Percentiles rank a stretch among this genome's conserved stretches.
Conservation (phyloP, 1,284 basidiomycete species). For the Trichosporon asahii region DNA sequence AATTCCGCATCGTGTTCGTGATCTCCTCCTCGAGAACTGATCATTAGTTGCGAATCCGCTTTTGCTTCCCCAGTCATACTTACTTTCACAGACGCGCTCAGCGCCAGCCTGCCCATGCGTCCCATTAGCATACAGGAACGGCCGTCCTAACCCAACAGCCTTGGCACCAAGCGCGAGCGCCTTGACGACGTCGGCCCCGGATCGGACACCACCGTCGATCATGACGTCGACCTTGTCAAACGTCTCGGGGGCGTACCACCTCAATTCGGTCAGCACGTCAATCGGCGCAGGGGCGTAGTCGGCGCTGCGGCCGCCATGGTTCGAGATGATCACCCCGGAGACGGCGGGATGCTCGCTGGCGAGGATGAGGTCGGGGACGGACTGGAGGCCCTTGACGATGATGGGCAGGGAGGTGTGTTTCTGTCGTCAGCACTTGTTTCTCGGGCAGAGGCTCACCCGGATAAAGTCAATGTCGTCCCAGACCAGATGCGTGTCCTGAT, state of each 20-base stretch:
- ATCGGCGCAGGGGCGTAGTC: constrained; percentile 53
- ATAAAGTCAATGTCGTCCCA: constrained; percentile 53
- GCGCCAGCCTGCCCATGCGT: constrained; percentile 58
- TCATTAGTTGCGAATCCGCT: too few relatives aligned
- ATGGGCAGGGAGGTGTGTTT: constrained; percentile 53
- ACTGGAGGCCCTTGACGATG: constrained; percentile 57
- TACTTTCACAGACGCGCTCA: constrained; percentile 54
- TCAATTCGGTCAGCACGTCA: constrained; percentile 54
- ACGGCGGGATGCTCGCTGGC: constrained; percentile 56
- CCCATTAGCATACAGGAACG: constrained; percentile 57
- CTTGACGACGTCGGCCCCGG: constrained; percentile 59
- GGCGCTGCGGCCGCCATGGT: constrained; percentile 39
- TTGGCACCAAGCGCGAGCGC: constrained; percentile 59
- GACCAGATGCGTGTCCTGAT: constrained; percentile 54
- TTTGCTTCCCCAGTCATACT: constrained; percentile 24
- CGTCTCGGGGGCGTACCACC: constrained; percentile 53
- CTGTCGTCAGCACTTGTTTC: constrained; percentile 35
- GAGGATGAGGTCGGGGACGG: constrained; percentile 55
- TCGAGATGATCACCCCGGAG: constrained; percentile 53
- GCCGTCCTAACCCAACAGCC: constrained; percentile 58
- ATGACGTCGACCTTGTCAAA: constrained; percentile 57
- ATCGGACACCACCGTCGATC: constrained; percentile 58
- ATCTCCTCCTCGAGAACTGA: constrained; percentile 56
- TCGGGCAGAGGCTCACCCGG: constrained; percentile 32
- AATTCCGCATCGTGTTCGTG: constrained; percentile 55